Conservation (phyloP, 2,329 filamentous ascomycete species). For the Immersiporthe knoxdaviesiana region DNA sequence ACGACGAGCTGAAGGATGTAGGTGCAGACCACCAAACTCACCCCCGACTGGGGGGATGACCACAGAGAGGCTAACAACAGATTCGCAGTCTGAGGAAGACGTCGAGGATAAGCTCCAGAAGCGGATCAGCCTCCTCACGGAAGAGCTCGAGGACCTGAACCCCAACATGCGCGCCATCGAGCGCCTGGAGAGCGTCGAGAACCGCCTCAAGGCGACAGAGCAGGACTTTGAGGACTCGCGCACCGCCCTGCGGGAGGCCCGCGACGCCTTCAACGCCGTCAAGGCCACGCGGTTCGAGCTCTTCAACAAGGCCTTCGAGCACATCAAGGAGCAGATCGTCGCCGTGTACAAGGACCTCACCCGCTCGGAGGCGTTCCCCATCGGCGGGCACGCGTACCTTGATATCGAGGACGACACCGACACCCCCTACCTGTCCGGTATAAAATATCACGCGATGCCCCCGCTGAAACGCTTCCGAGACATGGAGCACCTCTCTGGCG, state of each 20-base stretch:
- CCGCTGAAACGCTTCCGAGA: slow-evolving; percentile 97
- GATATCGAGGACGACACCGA: slow-evolving; percentile 94
- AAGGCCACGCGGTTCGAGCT: slow-evolving; percentile 84
- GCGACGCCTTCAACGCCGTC: slow-evolving; percentile 80
- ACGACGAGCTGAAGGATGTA: slow-evolving; percentile 80
- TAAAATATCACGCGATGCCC: slow-evolving; percentile 99
- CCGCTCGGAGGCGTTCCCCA: slow-evolving; percentile 83
- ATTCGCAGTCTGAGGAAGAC: slow-evolving; percentile 67
- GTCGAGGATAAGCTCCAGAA: slow-evolving; percentile 78
- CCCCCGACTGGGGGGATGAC: slow-evolving; percentile 3
- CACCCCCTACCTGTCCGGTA: slow-evolving; percentile 90
- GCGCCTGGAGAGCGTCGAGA: slow-evolving; percentile 82
- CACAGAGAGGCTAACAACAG: slow-evolving; percentile 36
- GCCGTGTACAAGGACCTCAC: slow-evolving; percentile 96
- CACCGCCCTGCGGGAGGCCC: slow-evolving; percentile 71
- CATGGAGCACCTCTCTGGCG: slow-evolving; percentile 97
- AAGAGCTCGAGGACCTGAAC: slow-evolving; percentile 89
- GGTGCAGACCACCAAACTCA: slow-evolving; percentile 41
- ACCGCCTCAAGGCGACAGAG: slow-evolving; percentile 80
- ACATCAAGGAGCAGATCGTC: slow-evolving; percentile 93
- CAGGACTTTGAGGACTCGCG: slow-evolving; percentile 88
- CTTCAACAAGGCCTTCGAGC: slow-evolving; percentile 92
- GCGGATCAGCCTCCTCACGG: slow-evolving; percentile 72
- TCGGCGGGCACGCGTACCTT: slow-evolving; percentile 88
- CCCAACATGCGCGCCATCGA: slow-evolving; percentile 97